Percentiles rank a stretch among this genome's conserved stretches.
These are phyloP conservation scores for Nicotiana knightiana DNA, from an alignment of 257 asterid species.

Conservation along the genomic window DNA sequence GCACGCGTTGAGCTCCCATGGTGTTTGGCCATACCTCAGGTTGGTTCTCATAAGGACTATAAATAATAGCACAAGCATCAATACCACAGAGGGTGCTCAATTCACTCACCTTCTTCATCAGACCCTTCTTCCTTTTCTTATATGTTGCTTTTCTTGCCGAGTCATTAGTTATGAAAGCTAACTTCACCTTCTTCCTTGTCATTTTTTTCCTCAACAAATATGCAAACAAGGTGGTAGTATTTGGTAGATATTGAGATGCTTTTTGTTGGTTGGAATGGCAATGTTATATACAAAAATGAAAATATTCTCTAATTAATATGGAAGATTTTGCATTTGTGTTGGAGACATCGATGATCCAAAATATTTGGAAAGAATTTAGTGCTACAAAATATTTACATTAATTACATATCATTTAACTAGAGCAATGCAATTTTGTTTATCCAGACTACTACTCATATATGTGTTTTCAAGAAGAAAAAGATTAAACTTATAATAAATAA, in stretches of 20 bases:
- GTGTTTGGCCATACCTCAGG: constrained; percentile 70
- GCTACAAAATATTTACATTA: background rate
- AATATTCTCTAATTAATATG: constrained; percentile 35
- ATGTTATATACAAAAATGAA: constrained; percentile 31
- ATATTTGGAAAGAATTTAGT: constrained; percentile 23
- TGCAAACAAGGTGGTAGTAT: constrained; percentile 3
- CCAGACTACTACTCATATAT: too few species aligned
- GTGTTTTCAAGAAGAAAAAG: too few species aligned
- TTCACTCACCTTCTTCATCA: constrained; percentile 76
- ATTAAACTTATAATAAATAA: too few species aligned
- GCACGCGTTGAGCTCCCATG: constrained; percentile 49
- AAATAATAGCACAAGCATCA: constrained; percentile 69
- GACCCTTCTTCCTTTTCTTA: constrained; percentile 78
- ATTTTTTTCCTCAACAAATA: constrained; percentile 17
- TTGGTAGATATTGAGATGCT: constrained; percentile 1
- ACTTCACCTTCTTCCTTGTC: constrained; percentile 84
- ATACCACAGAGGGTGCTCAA: constrained; percentile 79
- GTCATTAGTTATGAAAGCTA: constrained; percentile 63
- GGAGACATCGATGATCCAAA: background rate
- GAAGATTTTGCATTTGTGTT: constrained; percentile 33
- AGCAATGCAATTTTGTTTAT: too few species aligned
- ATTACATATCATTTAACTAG: background rate
- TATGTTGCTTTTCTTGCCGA: constrained; percentile 69
- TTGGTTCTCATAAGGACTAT: constrained; percentile 61
- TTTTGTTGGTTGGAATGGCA: constrained; percentile 11